Conservation (phyloP, 2,329 filamentous ascomycete genomes). For the Uncinocarpus reesii region DNA sequence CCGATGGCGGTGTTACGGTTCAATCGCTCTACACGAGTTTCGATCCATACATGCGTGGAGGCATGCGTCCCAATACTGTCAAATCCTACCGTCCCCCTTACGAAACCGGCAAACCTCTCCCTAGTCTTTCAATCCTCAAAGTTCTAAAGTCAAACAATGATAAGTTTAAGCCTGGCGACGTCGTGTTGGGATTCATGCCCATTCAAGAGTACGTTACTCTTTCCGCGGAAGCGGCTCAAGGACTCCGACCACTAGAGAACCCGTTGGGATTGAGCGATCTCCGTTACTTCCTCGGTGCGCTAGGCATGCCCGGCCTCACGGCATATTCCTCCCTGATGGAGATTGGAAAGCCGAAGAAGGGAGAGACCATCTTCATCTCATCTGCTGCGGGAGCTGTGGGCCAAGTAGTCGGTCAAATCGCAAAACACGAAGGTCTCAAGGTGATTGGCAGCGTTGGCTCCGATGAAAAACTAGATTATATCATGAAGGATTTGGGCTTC, state of each 20-base stretch:
- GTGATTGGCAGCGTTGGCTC: constrained; percentile 73
- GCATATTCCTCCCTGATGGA: constrained; percentile 65
- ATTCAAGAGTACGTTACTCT: constrained; percentile 61
- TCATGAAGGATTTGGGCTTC: constrained; percentile 58
- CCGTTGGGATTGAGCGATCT: constrained; percentile 43
- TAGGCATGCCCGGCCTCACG: constrained; percentile 70
- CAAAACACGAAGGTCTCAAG: constrained; percentile 66
- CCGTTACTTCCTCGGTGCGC: constrained; percentile 58
- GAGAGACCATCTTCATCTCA: constrained; percentile 72
- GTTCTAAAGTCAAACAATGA: constrained; percentile 59
- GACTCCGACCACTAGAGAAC: constrained; percentile 54
- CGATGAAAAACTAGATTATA: constrained; percentile 69
- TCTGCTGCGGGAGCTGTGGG: constrained; percentile 74
- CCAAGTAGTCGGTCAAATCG: constrained; percentile 71
- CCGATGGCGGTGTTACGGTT: constrained; percentile 56
- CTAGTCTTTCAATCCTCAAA: constrained; percentile 53
- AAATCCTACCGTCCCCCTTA: constrained; percentile 62
- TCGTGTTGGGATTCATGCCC: constrained; percentile 49
- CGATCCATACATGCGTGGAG: constrained; percentile 75
- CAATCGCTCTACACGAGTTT: constrained; percentile 65
- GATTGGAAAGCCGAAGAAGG: constrained; percentile 63
- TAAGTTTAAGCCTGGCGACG: constrained; percentile 56
- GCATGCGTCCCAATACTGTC: constrained; percentile 55
- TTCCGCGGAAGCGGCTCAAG: constrained; percentile 34
- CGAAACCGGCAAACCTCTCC: constrained; percentile 52